Evolutionary conservation across 1,139 yeast species (phyloP).

Genomic region (Magnusiomyces magnusii): DNA sequence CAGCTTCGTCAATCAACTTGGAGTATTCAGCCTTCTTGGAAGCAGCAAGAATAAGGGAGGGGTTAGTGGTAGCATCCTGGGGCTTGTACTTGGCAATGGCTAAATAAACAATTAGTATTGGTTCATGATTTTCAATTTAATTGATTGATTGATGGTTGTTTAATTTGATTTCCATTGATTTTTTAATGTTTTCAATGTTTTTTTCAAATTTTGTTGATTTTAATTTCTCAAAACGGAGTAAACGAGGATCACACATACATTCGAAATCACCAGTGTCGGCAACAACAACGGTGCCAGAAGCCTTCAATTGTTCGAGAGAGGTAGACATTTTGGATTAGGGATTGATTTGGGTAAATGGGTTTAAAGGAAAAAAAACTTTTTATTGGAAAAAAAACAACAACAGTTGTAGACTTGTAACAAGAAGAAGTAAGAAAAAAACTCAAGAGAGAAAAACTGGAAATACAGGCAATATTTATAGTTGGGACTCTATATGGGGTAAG

Average conservation of each 20-base stretch:
- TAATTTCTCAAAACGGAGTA: too few species aligned
- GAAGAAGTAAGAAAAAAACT: too few species aligned
- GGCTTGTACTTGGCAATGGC: slow-evolving; percentile 96
- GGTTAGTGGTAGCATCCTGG: slow-evolving; percentile 99
- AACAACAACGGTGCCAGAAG: slow-evolving; percentile 92
- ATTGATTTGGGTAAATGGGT: too few species aligned
- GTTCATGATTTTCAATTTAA: background rate
- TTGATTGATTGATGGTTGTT: background rate
- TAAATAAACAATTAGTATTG: slow-evolving; percentile 12
- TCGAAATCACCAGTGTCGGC: slow-evolving; percentile 99
- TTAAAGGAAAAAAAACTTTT: too few species aligned
- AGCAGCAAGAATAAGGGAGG: slow-evolving; percentile 95
- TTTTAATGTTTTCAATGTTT: too few species aligned
- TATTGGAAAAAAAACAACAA: too few species aligned
- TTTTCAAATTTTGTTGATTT: background rate
- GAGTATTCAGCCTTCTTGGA: slow-evolving; percentile 86
- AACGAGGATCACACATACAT: slow-evolving; percentile 33
- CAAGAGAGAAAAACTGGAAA: too few species aligned
- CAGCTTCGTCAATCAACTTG: slow-evolving; percentile 82
- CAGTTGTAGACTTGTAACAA: too few species aligned
- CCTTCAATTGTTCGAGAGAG: slow-evolving; percentile 87
- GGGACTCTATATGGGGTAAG: too few species aligned
- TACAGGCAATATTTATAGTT: too few species aligned
- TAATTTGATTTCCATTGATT: too few species aligned
- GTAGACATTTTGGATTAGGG: slow-evolving; percentile 41